These are phyloP conservation scores for Hemileccinum impolitum DNA, from an alignment of 768 basidiomycete genomes.

Conservation along the genomic window DNA sequence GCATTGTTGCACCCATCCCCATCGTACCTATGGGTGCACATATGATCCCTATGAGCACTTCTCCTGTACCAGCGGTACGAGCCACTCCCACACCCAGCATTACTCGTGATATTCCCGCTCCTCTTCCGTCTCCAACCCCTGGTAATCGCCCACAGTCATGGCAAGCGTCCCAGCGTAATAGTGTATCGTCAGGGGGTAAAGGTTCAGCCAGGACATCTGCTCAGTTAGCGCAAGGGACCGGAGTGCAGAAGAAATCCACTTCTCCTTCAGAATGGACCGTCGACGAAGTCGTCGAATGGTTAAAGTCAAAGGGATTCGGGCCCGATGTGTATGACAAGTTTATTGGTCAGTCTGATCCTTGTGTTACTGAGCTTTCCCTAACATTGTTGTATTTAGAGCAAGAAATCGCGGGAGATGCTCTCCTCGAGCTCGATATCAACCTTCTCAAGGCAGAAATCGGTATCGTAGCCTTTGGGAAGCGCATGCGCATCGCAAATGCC, in stretches of 20 bases:
- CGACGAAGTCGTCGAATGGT: slow-evolving; percentile 88
- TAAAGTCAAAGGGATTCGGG: slow-evolving; percentile 81
- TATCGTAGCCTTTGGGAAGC: slow-evolving; percentile 91
- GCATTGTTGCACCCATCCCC: slow-evolving; percentile 24
- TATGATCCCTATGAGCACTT: slow-evolving; percentile 21
- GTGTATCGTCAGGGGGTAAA: slow-evolving; percentile 30
- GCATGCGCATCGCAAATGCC: slow-evolving; percentile 88
- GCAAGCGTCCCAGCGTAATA: slow-evolving; percentile 42
- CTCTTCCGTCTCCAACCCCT: slow-evolving; percentile 29
- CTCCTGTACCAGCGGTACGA: slow-evolving; percentile 21
- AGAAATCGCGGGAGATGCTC: slow-evolving; percentile 97
- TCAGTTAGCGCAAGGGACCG: slow-evolving; percentile 18
- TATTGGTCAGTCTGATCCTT: slow-evolving; percentile 52
- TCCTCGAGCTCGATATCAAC: slow-evolving; percentile 89
- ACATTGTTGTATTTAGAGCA: slow-evolving; percentile 58
- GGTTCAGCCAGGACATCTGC: slow-evolving; percentile 22
- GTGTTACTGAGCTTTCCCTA: background rate
- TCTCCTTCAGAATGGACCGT: slow-evolving; percentile 79
- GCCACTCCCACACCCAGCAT: slow-evolving; percentile 23
- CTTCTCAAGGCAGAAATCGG: slow-evolving; percentile 93
- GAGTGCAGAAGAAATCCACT: slow-evolving; percentile 29
- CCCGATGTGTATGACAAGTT: slow-evolving; percentile 81
- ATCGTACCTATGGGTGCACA: slow-evolving; percentile 14
- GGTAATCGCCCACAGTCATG: slow-evolving; percentile 24
- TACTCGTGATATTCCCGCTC: slow-evolving; percentile 26